phyloP scores from a whole-genome alignment of 176 grass and related monocot genomes.

The Cenchrus fungigraminus region DNA sequence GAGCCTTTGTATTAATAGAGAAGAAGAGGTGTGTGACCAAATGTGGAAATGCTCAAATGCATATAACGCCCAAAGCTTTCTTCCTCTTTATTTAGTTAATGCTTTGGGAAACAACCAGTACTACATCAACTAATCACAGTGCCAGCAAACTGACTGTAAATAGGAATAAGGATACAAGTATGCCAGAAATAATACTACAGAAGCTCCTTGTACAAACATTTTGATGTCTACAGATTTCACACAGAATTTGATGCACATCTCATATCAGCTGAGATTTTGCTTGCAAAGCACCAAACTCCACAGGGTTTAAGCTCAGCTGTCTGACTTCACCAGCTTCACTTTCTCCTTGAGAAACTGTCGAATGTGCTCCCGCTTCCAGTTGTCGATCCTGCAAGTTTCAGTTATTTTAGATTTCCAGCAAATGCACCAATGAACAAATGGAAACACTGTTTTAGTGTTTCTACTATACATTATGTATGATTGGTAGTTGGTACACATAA shows the following conservation, averaged over 20 bases:
- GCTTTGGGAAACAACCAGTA: not conserved
- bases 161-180: not conserved
- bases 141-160: not conserved
- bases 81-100: not conserved
- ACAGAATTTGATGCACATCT: not conserved
- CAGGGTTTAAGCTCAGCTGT: conserved; percentile 39
- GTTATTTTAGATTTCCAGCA: conserved; percentile 21
- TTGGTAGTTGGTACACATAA: not conserved
- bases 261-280: not conserved
- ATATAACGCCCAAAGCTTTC: not conserved
- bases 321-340: conserved; percentile 59
- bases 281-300: not conserved
- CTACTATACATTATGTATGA: not conserved
- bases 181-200: not conserved
- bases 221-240: not conserved
- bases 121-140: conserved; percentile 1
- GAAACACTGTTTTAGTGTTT: not conserved
- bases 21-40: not conserved
- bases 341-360: conserved; percentile 86
- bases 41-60: not conserved
- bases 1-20: too few species aligned
- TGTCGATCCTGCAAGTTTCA: conserved; percentile 82
- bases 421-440: not conserved
- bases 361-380: conserved; percentile 98
- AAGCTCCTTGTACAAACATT: conserved; percentile 22